Evolutionary conservation across 768 basidiomycete genomes (phyloP).

Genomic region (Hirschioporus abietinus): DNA sequence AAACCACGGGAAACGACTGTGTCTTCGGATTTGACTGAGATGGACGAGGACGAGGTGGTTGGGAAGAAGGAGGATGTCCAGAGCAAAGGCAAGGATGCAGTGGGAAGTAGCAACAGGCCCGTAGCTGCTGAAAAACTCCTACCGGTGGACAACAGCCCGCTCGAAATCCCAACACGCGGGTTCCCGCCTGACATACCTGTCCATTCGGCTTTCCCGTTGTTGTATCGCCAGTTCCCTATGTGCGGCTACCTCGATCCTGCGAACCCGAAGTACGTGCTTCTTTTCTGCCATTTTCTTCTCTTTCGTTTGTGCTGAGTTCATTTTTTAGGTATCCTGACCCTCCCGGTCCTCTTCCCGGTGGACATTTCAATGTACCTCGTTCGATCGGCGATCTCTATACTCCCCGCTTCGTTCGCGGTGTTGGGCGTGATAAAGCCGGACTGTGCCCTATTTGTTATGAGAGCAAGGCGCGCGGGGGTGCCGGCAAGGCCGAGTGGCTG

Average conservation of each 20-base stretch:
- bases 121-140: neutral
- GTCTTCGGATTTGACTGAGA: neutral
- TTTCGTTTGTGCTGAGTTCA: constrained; percentile 5
- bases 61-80: neutral
- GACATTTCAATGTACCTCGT: constrained; percentile 56
- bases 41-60: neutral
- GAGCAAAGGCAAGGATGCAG: neutral
- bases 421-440: constrained; percentile 62
- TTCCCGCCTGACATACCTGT: constrained; percentile 47
- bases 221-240: constrained; percentile 68
- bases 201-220: constrained; percentile 47
- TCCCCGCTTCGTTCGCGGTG: constrained; percentile 70
- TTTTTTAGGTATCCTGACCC: constrained; percentile 1
- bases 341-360: constrained; percentile 23
- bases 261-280: constrained; percentile 32
- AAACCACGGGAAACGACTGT: neutral
- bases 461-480: constrained; percentile 52
- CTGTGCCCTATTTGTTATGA: constrained; percentile 77
- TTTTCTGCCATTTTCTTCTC: constrained; percentile 6
- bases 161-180: neutral
- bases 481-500: constrained; percentile 61
- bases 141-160: neutral
- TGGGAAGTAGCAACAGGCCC: neutral
- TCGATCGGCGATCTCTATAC: constrained; percentile 66
- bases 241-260: constrained; percentile 47